A percentile compares a stretch with the other conserved stretches of the same genome.
phyloP scores from a whole-genome alignment of 495 filamentous ascomycete genomes.

The Hyaloscypha variabilis region DNA sequence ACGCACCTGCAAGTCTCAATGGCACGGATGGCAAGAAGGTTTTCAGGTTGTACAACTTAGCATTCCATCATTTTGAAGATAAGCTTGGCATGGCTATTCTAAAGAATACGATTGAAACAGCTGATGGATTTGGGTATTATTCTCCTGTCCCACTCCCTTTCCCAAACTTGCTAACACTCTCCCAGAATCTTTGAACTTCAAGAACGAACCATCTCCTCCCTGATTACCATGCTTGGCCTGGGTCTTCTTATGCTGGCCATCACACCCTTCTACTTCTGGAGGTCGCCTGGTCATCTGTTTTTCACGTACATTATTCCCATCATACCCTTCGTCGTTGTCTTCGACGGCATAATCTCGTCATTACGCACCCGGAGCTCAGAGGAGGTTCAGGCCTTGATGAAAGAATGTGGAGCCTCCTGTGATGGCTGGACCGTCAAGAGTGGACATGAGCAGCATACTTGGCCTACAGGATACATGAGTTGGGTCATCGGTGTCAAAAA shows the following conservation, averaged over 20 bases:
- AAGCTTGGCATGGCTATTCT: slow-evolving; percentile 58
- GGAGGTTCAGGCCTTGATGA: slow-evolving; percentile 61
- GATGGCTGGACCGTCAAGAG: slow-evolving; percentile 57
- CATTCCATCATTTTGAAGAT: slow-evolving; percentile 80
- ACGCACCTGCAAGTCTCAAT: slow-evolving; percentile 48
- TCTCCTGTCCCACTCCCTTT: not conserved
- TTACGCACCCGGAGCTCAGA: slow-evolving; percentile 65
- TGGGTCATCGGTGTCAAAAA: slow-evolving; percentile 46
- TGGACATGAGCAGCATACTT: slow-evolving; percentile 51
- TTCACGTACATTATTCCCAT: slow-evolving; percentile 67
- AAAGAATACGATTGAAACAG: slow-evolving; percentile 60
- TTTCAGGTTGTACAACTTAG: slow-evolving; percentile 71
- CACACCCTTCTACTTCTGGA: slow-evolving; percentile 64
- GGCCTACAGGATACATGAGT: slow-evolving; percentile 49
- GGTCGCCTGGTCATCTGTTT: slow-evolving; percentile 57
- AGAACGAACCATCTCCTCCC: slow-evolving; percentile 53
- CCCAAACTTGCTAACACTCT: not conserved
- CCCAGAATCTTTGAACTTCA: slow-evolving; percentile 75
- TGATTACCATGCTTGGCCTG: slow-evolving; percentile 57
- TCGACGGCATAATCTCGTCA: slow-evolving; percentile 68
- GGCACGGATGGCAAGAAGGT: slow-evolving; percentile 39
- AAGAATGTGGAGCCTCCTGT: slow-evolving; percentile 46
- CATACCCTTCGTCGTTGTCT: slow-evolving; percentile 63
- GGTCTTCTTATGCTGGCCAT: slow-evolving; percentile 54
- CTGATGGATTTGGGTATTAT: slow-evolving; percentile 63